Base-by-base conservation (phyloP, 805 yeast genomes). In the Starmerella tilneyi region DNA sequence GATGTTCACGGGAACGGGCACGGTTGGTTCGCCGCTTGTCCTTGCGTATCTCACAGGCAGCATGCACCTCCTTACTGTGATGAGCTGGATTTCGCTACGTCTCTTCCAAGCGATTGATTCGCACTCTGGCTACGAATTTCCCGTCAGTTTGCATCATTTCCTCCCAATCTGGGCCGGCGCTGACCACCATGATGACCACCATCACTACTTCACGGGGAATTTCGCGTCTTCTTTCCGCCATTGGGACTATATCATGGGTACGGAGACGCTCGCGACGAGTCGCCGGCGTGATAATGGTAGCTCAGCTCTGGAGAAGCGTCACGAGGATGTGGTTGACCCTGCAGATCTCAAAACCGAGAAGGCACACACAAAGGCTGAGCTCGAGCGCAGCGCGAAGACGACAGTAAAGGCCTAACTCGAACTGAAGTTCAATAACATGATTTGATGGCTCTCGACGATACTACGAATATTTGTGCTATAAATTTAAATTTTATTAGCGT, bases 131-230 rank as follows among this genome's bases (percentile, higher is more conserved):
- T 92, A 89, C 66, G 97, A 89, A 63, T 89, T 89, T 77, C 97
- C 98, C 52, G 79, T 94, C 84, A 84, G 96, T 4, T 72, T 89
- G 60, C 92, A 85, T 67, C 85, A 86, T 62, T 78, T 89, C 66
- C 63, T 89, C 50, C 96, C 96, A 40, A 75, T 92, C 68, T 88
- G 97, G 96, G 94, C 96, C 4, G 97, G 97, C 54, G 96, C 96
- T 19, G 96, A 84, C 59, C 97, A 89, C 66, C 97, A 89, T 63
- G 98, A 89, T 66, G 84, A 84, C 66, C 98, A 89, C 63, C 98
- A 89, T 64, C 94, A 84, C 63, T 86, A 81, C 69, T 89, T 89
- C 67, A 82, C 85, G 57, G 97, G 97, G 55, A 86, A 88, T 66
- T 89, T 85, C 64, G 92, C 96, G 23, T 82, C 94, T 36, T 78